Evolutionary conservation across 2,329 filamentous ascomycete genomes (phyloP), one percentile per base, ranked within the genome.

Genomic region (Mycocentrospora acerina): DNA sequence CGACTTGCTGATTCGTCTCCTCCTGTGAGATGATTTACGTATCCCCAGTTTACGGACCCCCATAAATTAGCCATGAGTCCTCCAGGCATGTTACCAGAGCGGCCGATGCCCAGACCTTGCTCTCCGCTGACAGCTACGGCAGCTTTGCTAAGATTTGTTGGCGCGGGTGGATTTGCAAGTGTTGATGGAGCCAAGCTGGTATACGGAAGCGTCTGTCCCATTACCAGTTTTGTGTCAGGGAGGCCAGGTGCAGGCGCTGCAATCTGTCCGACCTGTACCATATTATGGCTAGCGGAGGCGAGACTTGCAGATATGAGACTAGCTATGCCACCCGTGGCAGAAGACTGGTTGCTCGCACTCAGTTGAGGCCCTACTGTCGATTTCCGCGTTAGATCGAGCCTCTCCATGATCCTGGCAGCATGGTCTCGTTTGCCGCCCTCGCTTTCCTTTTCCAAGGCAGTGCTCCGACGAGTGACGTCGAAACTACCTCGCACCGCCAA

Each of bases 61-160:
- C 91, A 97, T 39, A 94, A 79, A 62, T 97, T 97, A 22, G 90
- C 90, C 73, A 95, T 81, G 45, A 96, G 82, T 11, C 88, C 89
- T 33, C 86, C 87, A 1, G 90, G 88, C 68, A 95, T 81, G 15
- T 80, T 80, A 28, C 85, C 80, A 43, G 72, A 73, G 32, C 71
- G 69, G n/a, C 82, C 82, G 13, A 82, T 67, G 3, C 78, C 78
- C 40, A 89, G 74, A 2, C 82, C 81, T 44, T 85, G 80, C 59
- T 95, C 90, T 35, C 84, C 85, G 53, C 85, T 88, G 12, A 91
- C 81, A 17, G 88, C 76, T 16, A 96, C 86, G 15, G 90, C 91
- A 15, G 83, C 83, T 59, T 88, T 89, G 69, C 90, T 96, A 56
- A 96, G 78, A 48, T 84, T 90, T 2, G 91, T 97, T 22, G 86